A percentile compares a stretch with the other conserved stretches of the same genome.
phyloP scores from a whole-genome alignment of 2,329 filamentous ascomycete genomes.

The Domatiomyces globalis region DNA sequence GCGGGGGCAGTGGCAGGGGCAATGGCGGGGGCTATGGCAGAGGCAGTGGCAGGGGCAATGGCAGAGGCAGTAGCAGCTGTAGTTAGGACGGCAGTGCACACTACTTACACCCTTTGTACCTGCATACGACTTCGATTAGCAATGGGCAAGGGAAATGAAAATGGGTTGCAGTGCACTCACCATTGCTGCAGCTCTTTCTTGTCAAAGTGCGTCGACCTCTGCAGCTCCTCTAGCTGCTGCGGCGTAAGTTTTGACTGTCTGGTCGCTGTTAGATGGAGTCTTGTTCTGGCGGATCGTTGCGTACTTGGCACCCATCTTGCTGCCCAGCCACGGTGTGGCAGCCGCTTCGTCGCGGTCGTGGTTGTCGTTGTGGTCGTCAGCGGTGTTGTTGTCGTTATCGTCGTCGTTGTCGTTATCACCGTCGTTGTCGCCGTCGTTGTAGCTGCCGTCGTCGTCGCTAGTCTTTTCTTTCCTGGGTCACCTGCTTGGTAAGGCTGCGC shows the following conservation, averaged over 20 bases:
- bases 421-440: neutral
- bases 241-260: slow-evolving; percentile 98
- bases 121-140: neutral
- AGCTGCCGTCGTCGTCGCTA: neutral
- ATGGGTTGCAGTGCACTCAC: slow-evolving; percentile 23
- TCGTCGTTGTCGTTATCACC: neutral
- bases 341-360: neutral
- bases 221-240: slow-evolving; percentile 86
- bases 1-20: no score
- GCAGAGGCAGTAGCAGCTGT: neutral
- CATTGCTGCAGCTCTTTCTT: slow-evolving; percentile 99
- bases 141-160: neutral
- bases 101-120: slow-evolving; percentile 62
- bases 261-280: neutral
- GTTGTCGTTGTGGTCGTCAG: neutral
- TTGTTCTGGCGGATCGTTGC: neutral
- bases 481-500: neutral
- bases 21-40: no score
- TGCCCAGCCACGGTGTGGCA: neutral
- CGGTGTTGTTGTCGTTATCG: neutral
- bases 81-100: slow-evolving; percentile 17
- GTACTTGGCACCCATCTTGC: neutral
- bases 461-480: neutral
- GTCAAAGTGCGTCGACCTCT: slow-evolving; percentile 96
- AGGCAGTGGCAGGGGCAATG: neutral